Evolutionary conservation across 2,329 filamentous ascomycete species (phyloP).

Genomic region (Septoria linicola): DNA sequence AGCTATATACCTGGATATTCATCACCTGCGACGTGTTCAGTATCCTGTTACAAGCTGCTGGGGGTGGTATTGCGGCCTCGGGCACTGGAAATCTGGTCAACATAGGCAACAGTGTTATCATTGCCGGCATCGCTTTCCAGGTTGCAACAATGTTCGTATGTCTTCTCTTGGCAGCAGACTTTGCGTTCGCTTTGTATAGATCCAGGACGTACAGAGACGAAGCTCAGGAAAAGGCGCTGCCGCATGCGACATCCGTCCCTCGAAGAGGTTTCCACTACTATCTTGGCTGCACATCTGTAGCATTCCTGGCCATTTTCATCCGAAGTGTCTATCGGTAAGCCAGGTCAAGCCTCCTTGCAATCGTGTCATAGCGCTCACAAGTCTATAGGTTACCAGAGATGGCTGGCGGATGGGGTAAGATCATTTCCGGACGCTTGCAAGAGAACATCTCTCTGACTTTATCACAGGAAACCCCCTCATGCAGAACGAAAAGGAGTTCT

Average conservation of each 20-base stretch:
- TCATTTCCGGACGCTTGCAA: too few species aligned
- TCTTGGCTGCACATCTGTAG: slow-evolving; percentile 53
- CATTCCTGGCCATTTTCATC: slow-evolving; percentile 63
- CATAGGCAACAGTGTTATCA: slow-evolving; percentile 47
- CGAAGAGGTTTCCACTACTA: slow-evolving; percentile 41
- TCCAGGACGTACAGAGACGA: slow-evolving; percentile 9
- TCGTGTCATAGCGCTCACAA: slow-evolving; percentile 5
- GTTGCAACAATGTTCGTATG: slow-evolving; percentile 47
- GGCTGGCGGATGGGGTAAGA: slow-evolving; percentile 49
- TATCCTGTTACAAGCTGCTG: slow-evolving; percentile 46
- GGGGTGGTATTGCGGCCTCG: slow-evolving; percentile 45
- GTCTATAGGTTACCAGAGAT: slow-evolving; percentile 49
- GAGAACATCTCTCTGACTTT: too few species aligned
- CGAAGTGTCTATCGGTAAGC: slow-evolving; percentile 59
- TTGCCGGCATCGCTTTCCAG: slow-evolving; percentile 48
- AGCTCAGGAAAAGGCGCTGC: slow-evolving; percentile 37
- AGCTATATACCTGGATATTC: slow-evolving; percentile 52
- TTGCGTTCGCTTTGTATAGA: slow-evolving; percentile 31
- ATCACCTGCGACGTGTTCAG: slow-evolving; percentile 51
- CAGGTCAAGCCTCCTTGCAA: neutral
- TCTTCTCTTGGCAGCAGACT: slow-evolving; percentile 44
- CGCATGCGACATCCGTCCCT: neutral
- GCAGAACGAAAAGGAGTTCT: slow-evolving; percentile 49
- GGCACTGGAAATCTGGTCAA: slow-evolving; percentile 39
- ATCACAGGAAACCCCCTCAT: slow-evolving; percentile 40